Percentiles rank a stretch among this genome's conserved stretches.
Conservation (phyloP, 371 early-diverging fungal species). For the Fennellomyces sp. region DNA sequence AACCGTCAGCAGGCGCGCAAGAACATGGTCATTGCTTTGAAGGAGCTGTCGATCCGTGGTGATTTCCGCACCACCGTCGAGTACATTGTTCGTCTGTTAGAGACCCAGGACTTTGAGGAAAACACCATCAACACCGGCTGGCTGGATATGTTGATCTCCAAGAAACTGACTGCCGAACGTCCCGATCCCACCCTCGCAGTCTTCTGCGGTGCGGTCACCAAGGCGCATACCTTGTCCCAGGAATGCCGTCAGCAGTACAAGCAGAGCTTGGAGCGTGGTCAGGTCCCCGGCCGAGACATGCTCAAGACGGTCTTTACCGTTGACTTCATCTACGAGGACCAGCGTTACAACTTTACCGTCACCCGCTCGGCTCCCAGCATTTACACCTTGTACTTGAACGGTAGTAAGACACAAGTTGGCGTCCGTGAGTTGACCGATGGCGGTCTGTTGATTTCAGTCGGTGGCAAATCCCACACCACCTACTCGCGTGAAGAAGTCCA, state of each 20-base stretch:
- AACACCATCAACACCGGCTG: slow-evolving; percentile 96
- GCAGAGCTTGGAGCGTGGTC: slow-evolving; percentile 86
- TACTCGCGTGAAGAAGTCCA: slow-evolving; percentile 92
- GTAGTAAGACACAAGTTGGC: slow-evolving; percentile 79
- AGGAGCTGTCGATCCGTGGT: slow-evolving; percentile 97
- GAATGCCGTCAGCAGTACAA: slow-evolving; percentile 76
- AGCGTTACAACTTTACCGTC: slow-evolving; percentile 87
- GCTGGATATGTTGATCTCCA: slow-evolving; percentile 93
- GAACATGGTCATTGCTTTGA: slow-evolving; percentile 96
- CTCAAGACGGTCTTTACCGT: slow-evolving; percentile 78
- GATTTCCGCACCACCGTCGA: slow-evolving; percentile 98
- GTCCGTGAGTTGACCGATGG: slow-evolving; percentile 90
- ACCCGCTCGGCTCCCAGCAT: slow-evolving; percentile 81
- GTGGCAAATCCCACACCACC: slow-evolving; percentile 87
- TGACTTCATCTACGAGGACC: slow-evolving; percentile 90
- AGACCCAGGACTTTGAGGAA: slow-evolving; percentile 85
- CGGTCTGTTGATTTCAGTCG: slow-evolving; percentile 89
- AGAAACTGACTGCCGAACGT: slow-evolving; percentile 87
- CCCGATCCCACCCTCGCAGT: slow-evolving; percentile 91
- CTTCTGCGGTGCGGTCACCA: slow-evolving; percentile 91
- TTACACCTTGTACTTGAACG: slow-evolving; percentile 82
- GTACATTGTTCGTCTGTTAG: slow-evolving; percentile 93
- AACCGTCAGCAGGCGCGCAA: slow-evolving; percentile 93
- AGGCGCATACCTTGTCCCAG: slow-evolving; percentile 74
- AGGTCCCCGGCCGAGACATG: slow-evolving; percentile 80